A percentile compares a stretch with the other conserved stretches of the same genome.
Conservation (phyloP, 108 stramenopile species). For the Cylindrotheca fusiformis region DNA sequence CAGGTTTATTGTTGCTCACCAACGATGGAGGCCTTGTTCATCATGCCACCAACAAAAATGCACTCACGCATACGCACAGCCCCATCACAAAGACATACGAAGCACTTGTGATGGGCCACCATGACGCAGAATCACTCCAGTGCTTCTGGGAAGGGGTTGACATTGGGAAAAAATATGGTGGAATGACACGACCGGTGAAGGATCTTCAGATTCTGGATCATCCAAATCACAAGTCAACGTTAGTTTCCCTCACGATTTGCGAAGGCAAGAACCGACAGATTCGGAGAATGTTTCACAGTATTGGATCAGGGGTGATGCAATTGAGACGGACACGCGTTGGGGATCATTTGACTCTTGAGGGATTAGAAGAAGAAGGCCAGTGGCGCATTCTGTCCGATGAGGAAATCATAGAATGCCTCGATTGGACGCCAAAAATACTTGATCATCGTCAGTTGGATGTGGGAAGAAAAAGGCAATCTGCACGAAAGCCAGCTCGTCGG, state of each 20-base stretch:
- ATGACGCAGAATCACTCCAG: conserved; percentile 20
- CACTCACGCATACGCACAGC: conserved; percentile 13
- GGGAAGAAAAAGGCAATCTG: no score
- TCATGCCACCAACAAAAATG: conserved; percentile 57
- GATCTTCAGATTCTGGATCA: conserved; percentile 42
- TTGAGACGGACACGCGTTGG: conserved; percentile 51
- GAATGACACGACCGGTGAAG: conserved; percentile 44
- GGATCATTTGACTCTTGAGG: conserved; percentile 23
- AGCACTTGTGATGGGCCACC: conserved; percentile 68
- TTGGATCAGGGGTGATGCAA: conserved; percentile 71
- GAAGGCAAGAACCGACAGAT: conserved; percentile 75
- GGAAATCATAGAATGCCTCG: conserved; percentile 35
- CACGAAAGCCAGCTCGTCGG: no score
- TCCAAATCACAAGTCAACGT: conserved; percentile 56
- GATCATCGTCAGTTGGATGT: no score
- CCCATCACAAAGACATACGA: conserved; percentile 56
- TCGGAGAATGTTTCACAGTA: conserved; percentile 68
- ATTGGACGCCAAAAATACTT: conserved; percentile 30
- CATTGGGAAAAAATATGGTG: conserved; percentile 56
- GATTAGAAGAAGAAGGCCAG: conserved; percentile 37
- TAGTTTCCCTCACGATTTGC: conserved; percentile 51
- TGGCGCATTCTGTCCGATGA: conserved; percentile 55
- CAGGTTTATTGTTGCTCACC: conserved; percentile 61
- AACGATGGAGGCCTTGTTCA: conserved; percentile 73
- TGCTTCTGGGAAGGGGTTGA: conserved; percentile 36